Percentiles rank a stretch among this genome's conserved stretches.
phyloP scores from a whole-genome alignment of 805 yeast genomes.

The Starmerella vitae region DNA sequence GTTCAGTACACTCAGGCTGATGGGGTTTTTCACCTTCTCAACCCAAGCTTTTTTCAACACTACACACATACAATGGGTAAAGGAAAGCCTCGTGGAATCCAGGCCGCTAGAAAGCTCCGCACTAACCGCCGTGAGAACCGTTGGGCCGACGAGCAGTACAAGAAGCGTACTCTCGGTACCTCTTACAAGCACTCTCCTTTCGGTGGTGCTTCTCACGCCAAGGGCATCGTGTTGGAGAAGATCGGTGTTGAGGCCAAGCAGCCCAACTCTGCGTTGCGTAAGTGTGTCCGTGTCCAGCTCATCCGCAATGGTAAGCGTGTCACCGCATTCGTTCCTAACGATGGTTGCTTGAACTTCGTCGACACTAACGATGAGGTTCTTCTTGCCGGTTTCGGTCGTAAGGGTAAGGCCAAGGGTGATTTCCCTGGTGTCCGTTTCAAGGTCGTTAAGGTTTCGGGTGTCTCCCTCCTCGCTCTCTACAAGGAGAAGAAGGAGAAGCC shows the following conservation, averaged over 20 bases:
- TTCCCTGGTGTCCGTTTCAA: slow-evolving; percentile 99
- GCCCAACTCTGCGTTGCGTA: slow-evolving; percentile 99
- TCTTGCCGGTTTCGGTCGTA: slow-evolving; percentile 99
- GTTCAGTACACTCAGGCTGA: neutral
- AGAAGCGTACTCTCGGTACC: slow-evolving; percentile 98
- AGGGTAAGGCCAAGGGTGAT: slow-evolving; percentile 99
- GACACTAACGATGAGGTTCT: slow-evolving; percentile 99
- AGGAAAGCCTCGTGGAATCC: slow-evolving; percentile 95
- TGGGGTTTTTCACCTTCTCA: neutral
- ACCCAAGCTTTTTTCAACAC: slow-evolving; percentile 1
- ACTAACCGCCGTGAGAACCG: slow-evolving; percentile 99
- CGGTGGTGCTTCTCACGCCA: slow-evolving; percentile 99
- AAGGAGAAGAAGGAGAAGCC: slow-evolving; percentile 99
- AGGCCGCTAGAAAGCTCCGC: slow-evolving; percentile 99
- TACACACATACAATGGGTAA: slow-evolving; percentile 65
- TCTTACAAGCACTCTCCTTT: slow-evolving; percentile 99
- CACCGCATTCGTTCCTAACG: slow-evolving; percentile 99
- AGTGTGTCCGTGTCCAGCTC: slow-evolving; percentile 99
- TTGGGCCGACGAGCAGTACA: slow-evolving; percentile 98
- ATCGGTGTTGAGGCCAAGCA: slow-evolving; percentile 99
- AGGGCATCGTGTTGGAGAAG: slow-evolving; percentile 99
- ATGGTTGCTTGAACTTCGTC: slow-evolving; percentile 99
- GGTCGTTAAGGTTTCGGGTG: slow-evolving; percentile 99
- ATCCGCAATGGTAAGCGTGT: slow-evolving; percentile 99
- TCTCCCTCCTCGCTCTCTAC: slow-evolving; percentile 98